phyloP scores from a whole-genome alignment of 495 filamentous ascomycete genomes.

The Sabuloglossum arenarium region DNA sequence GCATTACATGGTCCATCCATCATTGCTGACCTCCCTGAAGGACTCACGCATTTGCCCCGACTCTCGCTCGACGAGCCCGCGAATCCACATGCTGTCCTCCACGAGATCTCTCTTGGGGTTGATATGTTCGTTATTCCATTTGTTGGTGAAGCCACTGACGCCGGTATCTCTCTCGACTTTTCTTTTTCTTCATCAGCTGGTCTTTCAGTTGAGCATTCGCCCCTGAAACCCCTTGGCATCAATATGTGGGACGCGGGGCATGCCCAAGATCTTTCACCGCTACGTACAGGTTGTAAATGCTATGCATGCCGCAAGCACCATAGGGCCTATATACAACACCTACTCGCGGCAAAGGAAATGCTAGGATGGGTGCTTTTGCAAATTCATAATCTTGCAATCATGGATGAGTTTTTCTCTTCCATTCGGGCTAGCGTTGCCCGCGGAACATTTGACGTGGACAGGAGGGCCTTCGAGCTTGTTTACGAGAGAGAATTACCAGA shows the following conservation, averaged over 20 bases:
- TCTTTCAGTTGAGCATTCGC: constrained; percentile 4
- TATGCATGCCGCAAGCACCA: constrained; percentile 75
- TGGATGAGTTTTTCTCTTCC: constrained; percentile 50
- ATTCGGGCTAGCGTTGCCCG: constrained; percentile 39
- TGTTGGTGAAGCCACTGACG: constrained; percentile 50
- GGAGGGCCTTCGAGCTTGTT: constrained; percentile 27
- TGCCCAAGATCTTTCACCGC: constrained; percentile 33
- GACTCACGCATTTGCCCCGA: constrained; percentile 39
- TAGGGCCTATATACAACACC: constrained; percentile 67
- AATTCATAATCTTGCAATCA: constrained; percentile 61
- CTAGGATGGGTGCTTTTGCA: constrained; percentile 84
- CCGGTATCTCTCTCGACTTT: constrained; percentile 70
- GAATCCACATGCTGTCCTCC: constrained; percentile 51
- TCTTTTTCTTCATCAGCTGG: constrained; percentile 34
- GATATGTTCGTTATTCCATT: constrained; percentile 67
- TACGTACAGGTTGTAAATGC: constrained; percentile 45
- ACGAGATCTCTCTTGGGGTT: constrained; percentile 50
- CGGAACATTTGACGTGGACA: constrained; percentile 41
- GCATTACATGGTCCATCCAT: constrained; percentile 60
- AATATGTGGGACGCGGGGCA: constrained; percentile 49
- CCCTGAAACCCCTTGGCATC: constrained; percentile 31
- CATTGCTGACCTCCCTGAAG: constrained; percentile 38
- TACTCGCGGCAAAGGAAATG: constrained; percentile 83
- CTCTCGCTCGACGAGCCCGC: constrained; percentile 44
- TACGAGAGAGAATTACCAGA: constrained; percentile 54